Base-by-base conservation (phyloP, 306 rosid species). In the Prunus fruticosa region DNA sequence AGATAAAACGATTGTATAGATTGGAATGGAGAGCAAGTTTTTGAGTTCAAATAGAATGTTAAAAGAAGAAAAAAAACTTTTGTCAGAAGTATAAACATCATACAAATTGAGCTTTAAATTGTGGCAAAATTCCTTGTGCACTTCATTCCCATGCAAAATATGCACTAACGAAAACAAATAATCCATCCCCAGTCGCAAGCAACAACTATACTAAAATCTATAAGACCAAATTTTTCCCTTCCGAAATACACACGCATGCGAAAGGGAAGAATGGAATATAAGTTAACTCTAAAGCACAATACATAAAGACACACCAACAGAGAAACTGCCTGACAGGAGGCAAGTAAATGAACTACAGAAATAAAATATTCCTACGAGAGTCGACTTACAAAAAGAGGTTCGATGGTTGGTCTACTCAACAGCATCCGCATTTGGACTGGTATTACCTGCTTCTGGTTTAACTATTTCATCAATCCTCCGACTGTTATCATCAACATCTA, bases 391-490 rank as follows among this genome's bases (percentile, higher is more conserved):
- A 4, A 7, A 43, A 73, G 13, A 8, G 68, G 19, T 3, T 45
- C 8, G 3, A 45, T 12, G 12, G 22, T 43, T 50, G 78, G 70
- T 58, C 72, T 56, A 68, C 56, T 80, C 95, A 54, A 54, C 51
- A 18, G 67, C 71, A 16, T 71, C 77, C 0, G 69, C 69, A 65
- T 28, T 64, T 71, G 78, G 84, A 32, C 78, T 71, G 9, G 14
- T 51, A 46, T 71, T 84, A 49, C 85, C 89, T 38, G 80, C 83
- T 60, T 89, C 97, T 3, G 78, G 77, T 88, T 87, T 88, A 11
- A 74, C 81, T 56, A 88, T 76, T 84, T 88, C 97, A 77, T 90
- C 98, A 71, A 75, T 86, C 82, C 91, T 87, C 72, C 91, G 80
- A 49, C 85, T 79, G 72, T 89, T 86, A 61, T 90, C 97, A 68